phyloP scores from a whole-genome alignment of 2,329 filamentous ascomycete species.

The Fusarium lateritium region DNA sequence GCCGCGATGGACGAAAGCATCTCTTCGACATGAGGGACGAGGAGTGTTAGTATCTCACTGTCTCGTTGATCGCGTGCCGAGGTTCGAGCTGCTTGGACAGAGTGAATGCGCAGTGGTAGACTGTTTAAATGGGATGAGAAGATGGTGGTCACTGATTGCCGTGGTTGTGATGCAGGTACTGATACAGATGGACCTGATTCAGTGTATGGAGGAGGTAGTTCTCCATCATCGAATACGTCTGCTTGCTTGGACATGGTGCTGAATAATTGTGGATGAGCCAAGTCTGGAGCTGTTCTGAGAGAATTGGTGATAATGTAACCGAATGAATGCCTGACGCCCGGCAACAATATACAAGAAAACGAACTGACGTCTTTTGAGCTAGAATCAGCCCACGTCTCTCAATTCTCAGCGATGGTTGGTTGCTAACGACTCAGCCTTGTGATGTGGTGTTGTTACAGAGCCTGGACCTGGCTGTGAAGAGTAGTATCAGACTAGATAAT shows the following conservation, averaged over 20 bases:
- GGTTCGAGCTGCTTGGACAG: constrained; percentile 52
- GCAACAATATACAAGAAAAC: constrained; percentile 12
- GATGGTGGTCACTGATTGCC: constrained; percentile 46
- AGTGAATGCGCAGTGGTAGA: constrained; percentile 57
- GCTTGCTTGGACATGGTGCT: constrained; percentile 35
- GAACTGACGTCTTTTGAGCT: background rate
- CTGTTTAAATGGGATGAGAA: constrained; percentile 55
- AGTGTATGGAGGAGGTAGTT: constrained; percentile 48
- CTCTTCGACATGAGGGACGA: constrained; percentile 59
- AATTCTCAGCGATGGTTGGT: constrained; percentile 2
- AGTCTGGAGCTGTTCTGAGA: constrained; percentile 2
- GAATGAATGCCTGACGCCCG: constrained; percentile 24
- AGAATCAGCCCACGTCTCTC: constrained; percentile 26
- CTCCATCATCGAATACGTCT: constrained; percentile 32
- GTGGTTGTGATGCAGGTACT: constrained; percentile 5
- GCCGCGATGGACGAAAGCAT: constrained; percentile 59
- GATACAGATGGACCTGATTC: constrained; percentile 33
- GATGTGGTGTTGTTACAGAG: background rate
- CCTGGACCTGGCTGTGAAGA: background rate
- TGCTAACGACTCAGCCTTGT: constrained; percentile 33
- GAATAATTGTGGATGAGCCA: constrained; percentile 2
- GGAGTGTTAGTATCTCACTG: constrained; percentile 55
- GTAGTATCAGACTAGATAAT: constrained; percentile 13
- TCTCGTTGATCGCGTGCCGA: constrained; percentile 57
- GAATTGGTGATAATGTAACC: background rate